Base-by-base conservation (phyloP, 192 early-diverging fungal genomes). In the Entomortierella chlamydospora region DNA sequence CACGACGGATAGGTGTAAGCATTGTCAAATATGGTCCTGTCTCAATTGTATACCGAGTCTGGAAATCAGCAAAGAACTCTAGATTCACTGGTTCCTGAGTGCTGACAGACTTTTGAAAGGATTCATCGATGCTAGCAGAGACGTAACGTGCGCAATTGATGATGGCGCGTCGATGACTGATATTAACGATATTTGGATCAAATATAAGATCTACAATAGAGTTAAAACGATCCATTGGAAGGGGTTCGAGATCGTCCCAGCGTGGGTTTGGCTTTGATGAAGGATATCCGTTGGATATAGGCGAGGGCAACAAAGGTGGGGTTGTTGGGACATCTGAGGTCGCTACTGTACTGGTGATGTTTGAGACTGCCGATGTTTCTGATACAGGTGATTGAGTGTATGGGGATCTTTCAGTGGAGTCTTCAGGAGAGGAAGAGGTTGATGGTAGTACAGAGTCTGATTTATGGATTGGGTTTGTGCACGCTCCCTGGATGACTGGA, bases 131-230 rank as follows among this genome's bases (percentile, higher is more conserved):
- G 30, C 61, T 65, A 12, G 74, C 67, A 58, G 74, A 78, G 55
- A 78, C 67, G 47, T 78, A 78, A 3, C 74, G 74, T 2, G 74
- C 74, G 33, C 74, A 78, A 28, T 78, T 78, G 59, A 78, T 78
- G 55, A 70, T 68, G n/a, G 74, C 74, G 11, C 74, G 54, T n/a
- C 74, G 66, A 34, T 78, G 61, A 43, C 47, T 64, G 10, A 78
- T 53, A 1, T 64, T 31, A 2, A 78, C 74, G 18, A 78, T 55
- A 23, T 57, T 57, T 30, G 74, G 74, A 33, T 78, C 74, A 59
- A 78, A 78, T 30, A 78, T 51, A 23, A 78, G 37, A 31, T 70
- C 74, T 2, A 78, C 74, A 45, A 78, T 65, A 34, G 74, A 42
- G 34, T 62, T 57, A 39, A 78, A 58, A 28, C 74, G 61, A 18